These are phyloP conservation scores for Solanum hybrid DNA, from an alignment of 305 asterid species.

Conservation along the genomic window DNA sequence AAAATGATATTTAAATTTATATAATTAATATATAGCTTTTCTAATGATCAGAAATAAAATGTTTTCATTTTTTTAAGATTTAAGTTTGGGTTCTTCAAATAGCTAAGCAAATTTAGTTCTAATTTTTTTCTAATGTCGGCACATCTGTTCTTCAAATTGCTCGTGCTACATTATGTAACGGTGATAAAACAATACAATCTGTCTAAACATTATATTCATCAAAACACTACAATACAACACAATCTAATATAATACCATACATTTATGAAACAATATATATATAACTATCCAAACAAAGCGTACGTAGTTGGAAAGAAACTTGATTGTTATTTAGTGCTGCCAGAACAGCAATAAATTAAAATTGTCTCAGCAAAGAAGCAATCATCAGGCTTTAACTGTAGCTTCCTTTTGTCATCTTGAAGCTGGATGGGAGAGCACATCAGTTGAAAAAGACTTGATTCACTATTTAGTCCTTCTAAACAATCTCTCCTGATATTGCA, in stretches of 20 bases:
- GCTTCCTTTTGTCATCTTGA: neutral
- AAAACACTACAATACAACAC: neutral
- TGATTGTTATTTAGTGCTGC: neutral
- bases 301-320: neutral
- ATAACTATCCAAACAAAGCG: neutral
- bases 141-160: neutral
- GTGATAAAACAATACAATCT: neutral
- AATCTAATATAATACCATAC: neutral
- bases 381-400: neutral
- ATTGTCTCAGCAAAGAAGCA: neutral
- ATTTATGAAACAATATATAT: neutral
- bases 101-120: neutral
- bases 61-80: too few relatives aligned
- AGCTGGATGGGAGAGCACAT: neutral
- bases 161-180: neutral
- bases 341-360: neutral
- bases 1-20: neutral
- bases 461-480: neutral
- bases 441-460: neutral
- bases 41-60: neutral
- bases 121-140: neutral
- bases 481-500: neutral
- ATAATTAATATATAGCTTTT: neutral
- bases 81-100: neutral
- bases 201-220: neutral